A percentile compares a stretch with the other conserved stretches of the same genome.
Evolutionary conservation across 2,329 filamentous ascomycete genomes (phyloP).

Genomic region (Hypomyces rosellus): DNA sequence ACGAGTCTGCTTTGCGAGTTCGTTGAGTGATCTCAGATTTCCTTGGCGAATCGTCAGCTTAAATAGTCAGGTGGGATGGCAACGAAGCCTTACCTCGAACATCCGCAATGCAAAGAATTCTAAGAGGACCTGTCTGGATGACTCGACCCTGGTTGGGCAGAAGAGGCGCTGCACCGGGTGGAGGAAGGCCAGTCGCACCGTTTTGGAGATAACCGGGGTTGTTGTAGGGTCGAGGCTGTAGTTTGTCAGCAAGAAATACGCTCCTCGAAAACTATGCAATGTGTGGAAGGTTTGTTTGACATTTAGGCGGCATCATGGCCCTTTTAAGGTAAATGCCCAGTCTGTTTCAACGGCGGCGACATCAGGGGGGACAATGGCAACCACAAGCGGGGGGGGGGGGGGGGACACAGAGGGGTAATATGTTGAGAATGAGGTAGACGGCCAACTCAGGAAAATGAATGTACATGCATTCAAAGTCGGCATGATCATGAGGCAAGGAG

Average conservation of each 20-base stretch:
- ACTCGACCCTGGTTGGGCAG: conserved; percentile 62
- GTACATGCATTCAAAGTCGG: no score
- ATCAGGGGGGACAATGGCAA: not conserved
- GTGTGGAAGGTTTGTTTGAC: not conserved
- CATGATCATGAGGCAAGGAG: not conserved
- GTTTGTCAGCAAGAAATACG: conserved; percentile 16
- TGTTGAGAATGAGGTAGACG: not conserved
- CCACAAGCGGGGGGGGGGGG: not conserved
- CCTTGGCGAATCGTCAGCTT: conserved; percentile 47
- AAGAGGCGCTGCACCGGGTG: conserved; percentile 56
- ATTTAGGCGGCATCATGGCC: not conserved
- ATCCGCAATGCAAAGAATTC: conserved; percentile 65
- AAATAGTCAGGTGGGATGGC: conserved; percentile 1
- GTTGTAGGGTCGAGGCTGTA: conserved; percentile 40
- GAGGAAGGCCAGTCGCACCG: conserved; percentile 48
- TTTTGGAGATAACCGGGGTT: conserved; percentile 57
- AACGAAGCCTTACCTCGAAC: conserved; percentile 51
- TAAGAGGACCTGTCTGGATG: conserved; percentile 58
- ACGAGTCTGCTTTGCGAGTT: conserved; percentile 87
- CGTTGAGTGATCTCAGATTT: conserved; percentile 91
- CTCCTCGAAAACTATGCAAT: not conserved
- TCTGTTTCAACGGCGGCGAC: not conserved
- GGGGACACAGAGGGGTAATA: not conserved
- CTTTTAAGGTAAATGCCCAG: not conserved
- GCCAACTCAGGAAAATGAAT: not conserved